Conservation (phyloP, 2,329 filamentous ascomycete genomes). For the Didymosphaeria variabile region DNA sequence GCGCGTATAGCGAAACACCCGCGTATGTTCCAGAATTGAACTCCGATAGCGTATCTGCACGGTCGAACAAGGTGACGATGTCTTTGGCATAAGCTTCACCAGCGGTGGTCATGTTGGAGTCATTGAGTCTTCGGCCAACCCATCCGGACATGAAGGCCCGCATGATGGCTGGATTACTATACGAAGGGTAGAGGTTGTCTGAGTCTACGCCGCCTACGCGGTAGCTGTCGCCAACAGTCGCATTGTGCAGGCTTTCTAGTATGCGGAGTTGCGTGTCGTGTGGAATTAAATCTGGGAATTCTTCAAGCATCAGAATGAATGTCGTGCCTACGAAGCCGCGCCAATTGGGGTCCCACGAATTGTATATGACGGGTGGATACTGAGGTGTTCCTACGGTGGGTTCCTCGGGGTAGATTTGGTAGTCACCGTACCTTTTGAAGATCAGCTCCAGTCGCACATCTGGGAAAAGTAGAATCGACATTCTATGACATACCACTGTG, state of each 20-base stretch:
- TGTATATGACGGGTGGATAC: constrained; percentile 63
- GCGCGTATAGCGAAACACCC: constrained; percentile 67
- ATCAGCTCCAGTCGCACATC: background rate
- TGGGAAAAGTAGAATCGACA: background rate
- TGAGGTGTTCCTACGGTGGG: constrained; percentile 62
- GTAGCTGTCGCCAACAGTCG: constrained; percentile 68
- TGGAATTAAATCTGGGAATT: constrained; percentile 62
- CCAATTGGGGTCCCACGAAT: constrained; percentile 72
- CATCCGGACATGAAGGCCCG: constrained; percentile 68
- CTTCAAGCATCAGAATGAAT: constrained; percentile 67
- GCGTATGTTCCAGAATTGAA: constrained; percentile 72
- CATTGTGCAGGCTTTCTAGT: constrained; percentile 63
- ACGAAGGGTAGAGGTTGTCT: constrained; percentile 70
- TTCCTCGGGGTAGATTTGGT: constrained; percentile 65
- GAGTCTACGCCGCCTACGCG: constrained; percentile 67
- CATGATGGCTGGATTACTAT: constrained; percentile 70
- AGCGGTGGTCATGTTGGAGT: constrained; percentile 66
- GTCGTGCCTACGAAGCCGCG: constrained; percentile 69
- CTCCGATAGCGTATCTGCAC: constrained; percentile 66
- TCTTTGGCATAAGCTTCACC: constrained; percentile 66
- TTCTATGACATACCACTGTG: constrained; percentile 61
- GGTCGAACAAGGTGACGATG: constrained; percentile 65
- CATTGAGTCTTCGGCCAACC: constrained; percentile 63
- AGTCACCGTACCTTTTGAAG: constrained; percentile 56
- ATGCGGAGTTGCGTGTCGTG: constrained; percentile 55